These are phyloP conservation scores for Chlamydomonas urium DNA, from an alignment of 139 green algal species.

Conservation along the genomic window DNA sequence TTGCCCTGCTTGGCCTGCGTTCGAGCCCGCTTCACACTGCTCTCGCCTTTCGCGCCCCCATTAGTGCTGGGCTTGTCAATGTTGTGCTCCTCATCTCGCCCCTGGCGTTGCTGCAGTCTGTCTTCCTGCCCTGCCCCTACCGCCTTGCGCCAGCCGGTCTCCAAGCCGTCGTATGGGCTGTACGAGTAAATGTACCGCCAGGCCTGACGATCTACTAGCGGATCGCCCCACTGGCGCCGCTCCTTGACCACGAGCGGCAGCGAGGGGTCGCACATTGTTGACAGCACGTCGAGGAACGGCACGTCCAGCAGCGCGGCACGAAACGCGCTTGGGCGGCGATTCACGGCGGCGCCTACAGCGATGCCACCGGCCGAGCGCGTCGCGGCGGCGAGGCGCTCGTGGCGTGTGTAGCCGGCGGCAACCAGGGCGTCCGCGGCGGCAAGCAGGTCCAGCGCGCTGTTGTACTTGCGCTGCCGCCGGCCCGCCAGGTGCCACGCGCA, in stretches of 20 bases:
- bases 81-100: too few species aligned
- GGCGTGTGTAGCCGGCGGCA: constrained; percentile 42
- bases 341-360: constrained; percentile 17
- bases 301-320: constrained; percentile 48
- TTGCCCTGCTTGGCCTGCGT: too few species aligned
- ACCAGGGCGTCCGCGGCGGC: constrained; percentile 2
- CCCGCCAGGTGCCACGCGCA: constrained; percentile 65
- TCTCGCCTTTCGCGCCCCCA: too few species aligned
- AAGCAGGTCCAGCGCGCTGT: constrained; percentile 49
- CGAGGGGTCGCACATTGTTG: neutral
- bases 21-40: too few species aligned
- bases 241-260: constrained; percentile 32
- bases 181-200: constrained; percentile 33
- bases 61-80: too few species aligned
- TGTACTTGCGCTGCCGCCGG: constrained; percentile 35
- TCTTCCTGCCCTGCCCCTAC: neutral
- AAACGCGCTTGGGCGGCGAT: constrained; percentile 32
- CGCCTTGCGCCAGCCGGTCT: neutral
- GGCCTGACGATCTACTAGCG: constrained; percentile 5
- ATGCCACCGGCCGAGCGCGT: neutral
- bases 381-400: constrained; percentile 37
- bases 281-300: constrained; percentile 56
- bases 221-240: constrained; percentile 60
- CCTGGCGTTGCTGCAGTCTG: too few species aligned
- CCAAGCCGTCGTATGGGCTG: constrained; percentile 34